Conservation (phyloP, 2,329 filamentous ascomycete genomes). For the Ceratocystis alfenasii region DNA sequence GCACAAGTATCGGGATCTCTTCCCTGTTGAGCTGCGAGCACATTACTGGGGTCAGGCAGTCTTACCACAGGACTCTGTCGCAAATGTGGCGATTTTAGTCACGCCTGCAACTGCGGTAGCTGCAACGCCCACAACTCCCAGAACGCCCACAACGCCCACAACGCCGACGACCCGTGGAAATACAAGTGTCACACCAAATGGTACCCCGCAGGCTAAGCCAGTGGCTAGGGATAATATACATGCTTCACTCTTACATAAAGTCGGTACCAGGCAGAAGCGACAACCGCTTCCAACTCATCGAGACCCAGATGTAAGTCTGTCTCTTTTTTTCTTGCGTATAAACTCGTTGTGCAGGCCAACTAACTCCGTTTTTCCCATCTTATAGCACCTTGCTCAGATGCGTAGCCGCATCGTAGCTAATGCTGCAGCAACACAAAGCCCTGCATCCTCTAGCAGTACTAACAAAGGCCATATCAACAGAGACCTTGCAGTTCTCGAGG, state of each 20-base stretch:
- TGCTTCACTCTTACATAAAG: not conserved
- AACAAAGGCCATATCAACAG: not conserved
- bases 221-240: not conserved
- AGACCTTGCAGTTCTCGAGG: not conserved
- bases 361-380: not conserved
- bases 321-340: not conserved
- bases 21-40: not conserved
- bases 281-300: not conserved
- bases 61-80: not conserved
- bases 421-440: not conserved
- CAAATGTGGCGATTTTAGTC: not conserved
- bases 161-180: not conserved
- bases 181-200: not conserved
- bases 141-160: not conserved
- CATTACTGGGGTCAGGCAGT: not conserved
- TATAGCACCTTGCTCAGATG: constrained; percentile 9
- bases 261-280: not conserved
- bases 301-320: constrained; percentile 8
- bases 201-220: not conserved
- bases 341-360: not conserved
- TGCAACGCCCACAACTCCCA: not conserved
- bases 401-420: not conserved
- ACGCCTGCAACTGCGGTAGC: not conserved
- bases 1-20: not conserved
- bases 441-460: not conserved